Conservation (phyloP, 768 basidiomycete genomes). For the Hortiboletus flavorubellus region DNA sequence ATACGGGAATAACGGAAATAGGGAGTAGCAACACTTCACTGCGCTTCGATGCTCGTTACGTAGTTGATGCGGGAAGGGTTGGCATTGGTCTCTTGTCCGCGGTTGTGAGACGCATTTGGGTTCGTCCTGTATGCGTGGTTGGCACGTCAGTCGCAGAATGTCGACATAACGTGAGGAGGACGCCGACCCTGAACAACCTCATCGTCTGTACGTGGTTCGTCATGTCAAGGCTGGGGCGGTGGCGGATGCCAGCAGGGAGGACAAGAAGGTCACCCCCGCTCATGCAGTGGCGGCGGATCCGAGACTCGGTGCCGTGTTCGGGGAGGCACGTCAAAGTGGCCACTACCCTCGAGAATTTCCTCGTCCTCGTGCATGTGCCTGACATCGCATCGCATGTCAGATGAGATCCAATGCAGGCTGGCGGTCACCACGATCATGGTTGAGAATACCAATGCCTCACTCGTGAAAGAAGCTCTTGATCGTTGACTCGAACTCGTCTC, state of each 20-base stretch:
- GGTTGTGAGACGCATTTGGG: slow-evolving; percentile 89
- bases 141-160: background rate
- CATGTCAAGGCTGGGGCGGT: slow-evolving; percentile 88
- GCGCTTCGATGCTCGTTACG: slow-evolving; percentile 46
- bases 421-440: background rate
- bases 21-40: background rate
- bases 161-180: background rate
- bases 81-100: slow-evolving; percentile 55
- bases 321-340: slow-evolving; percentile 76
- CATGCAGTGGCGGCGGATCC: slow-evolving; percentile 81
- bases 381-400: background rate
- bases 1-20: no score
- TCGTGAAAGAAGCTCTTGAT: slow-evolving; percentile 81
- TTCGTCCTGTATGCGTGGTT: slow-evolving; percentile 59
- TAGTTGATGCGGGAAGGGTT: slow-evolving; percentile 65
- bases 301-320: slow-evolving; percentile 66
- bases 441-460: slow-evolving; percentile 32
- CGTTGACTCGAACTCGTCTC: slow-evolving; percentile 76
- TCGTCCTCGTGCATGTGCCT: slow-evolving; percentile 95
- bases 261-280: slow-evolving; percentile 82
- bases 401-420: background rate
- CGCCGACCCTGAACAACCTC: slow-evolving; percentile 75
- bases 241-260: slow-evolving; percentile 86
- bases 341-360: slow-evolving; percentile 81
- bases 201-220: slow-evolving; percentile 67